Conservation (phyloP, 1,284 basidiomycete species). For the Taiwanofungus camphoratus region DNA sequence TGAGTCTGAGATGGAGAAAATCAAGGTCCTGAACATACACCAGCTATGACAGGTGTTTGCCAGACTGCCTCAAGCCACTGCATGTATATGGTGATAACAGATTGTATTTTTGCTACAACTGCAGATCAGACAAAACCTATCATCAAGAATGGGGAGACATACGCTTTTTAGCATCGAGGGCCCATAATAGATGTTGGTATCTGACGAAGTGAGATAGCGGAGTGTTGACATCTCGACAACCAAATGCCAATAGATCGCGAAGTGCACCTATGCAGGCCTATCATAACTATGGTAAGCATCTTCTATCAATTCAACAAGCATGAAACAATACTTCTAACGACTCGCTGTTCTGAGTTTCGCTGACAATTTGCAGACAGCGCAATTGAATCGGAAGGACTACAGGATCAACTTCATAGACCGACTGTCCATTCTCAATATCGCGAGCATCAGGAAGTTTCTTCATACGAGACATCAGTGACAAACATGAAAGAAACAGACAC, state of each 20-base stretch:
- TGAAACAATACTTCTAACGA: neutral
- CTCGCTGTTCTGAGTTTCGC: neutral
- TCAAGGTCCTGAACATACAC: constrained; percentile 12
- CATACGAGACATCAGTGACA: neutral
- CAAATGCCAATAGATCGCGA: neutral
- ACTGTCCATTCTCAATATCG: neutral
- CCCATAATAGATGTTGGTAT: constrained; percentile 56
- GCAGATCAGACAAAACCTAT: neutral
- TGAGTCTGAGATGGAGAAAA: neutral
- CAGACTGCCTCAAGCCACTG: constrained; percentile 51
- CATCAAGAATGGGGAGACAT: constrained; percentile 16
- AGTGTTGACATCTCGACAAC: neutral
- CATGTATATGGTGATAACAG: constrained; percentile 30
- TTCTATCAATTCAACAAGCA: neutral
- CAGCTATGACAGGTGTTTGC: constrained; percentile 18
- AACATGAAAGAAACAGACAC: neutral
- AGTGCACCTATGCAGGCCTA: neutral
- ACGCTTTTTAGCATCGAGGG: constrained; percentile 33
- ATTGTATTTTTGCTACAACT: constrained; percentile 28
- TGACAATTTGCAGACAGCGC: neutral
- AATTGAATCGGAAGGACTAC: neutral
- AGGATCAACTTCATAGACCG: neutral
- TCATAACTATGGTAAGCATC: neutral
- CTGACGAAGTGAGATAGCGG: constrained; percentile 21
- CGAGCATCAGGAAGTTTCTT: neutral